Evolutionary conservation across 352 stramenopile genomes (phyloP).

Genomic region (Pythium pyrilobum): DNA sequence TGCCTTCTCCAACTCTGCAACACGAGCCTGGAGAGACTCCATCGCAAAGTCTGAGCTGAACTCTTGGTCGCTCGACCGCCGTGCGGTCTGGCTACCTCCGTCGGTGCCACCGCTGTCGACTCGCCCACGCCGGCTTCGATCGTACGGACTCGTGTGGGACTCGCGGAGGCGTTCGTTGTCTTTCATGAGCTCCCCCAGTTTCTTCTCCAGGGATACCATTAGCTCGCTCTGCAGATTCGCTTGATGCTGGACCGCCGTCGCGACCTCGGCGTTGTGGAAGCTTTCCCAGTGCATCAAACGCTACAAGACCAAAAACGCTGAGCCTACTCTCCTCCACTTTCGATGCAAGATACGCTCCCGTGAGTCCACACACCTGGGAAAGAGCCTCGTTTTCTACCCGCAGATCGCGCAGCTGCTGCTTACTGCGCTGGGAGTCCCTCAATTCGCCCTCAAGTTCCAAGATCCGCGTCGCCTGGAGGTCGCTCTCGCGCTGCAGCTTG

Average conservation of each 20-base stretch:
- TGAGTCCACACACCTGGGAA: conserved; percentile 22
- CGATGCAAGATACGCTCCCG: background rate
- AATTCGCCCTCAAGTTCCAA: conserved; percentile 61
- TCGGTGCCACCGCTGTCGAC: background rate
- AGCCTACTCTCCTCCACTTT: too few species aligned
- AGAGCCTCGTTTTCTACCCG: conserved; percentile 38
- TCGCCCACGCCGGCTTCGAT: background rate
- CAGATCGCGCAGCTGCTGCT: conserved; percentile 30
- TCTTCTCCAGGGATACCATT: conserved; percentile 27
- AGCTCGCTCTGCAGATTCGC: conserved; percentile 44
- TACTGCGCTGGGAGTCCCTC: conserved; percentile 35
- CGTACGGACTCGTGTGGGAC: background rate
- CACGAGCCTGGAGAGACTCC: conserved; percentile 23
- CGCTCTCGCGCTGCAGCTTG: conserved; percentile 46
- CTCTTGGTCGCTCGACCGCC: background rate
- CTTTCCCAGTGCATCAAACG: conserved; percentile 55
- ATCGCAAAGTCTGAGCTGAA: background rate
- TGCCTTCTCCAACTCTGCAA: conserved; percentile 65
- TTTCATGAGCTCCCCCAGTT: conserved; percentile 30
- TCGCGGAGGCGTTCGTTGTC: conserved; percentile 19
- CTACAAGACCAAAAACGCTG: too few species aligned
- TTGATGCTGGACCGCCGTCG: conserved; percentile 29
- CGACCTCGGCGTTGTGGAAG: conserved; percentile 44
- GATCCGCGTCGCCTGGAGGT: conserved; percentile 49
- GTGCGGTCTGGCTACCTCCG: background rate